Evolutionary conservation across 441 rosid genomes (phyloP), one percentile per base, ranked within the genome.

Genomic region (Euphorbia celastroides): DNA sequence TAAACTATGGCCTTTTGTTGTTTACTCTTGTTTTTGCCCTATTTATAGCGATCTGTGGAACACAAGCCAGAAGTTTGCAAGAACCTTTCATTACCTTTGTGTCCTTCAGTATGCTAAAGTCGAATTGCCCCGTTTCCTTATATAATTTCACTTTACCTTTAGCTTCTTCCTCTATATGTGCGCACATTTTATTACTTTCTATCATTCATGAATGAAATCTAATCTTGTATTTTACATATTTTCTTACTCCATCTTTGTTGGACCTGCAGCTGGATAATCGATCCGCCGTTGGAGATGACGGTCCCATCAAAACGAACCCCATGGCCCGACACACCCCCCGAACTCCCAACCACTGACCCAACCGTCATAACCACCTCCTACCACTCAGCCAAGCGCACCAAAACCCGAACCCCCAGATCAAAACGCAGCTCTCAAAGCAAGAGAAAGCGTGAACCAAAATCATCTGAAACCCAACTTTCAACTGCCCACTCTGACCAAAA

Each of bases 251-350:
- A 27, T 9, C 20, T 30, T 17, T 70, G 57, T 71, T 28, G 36
- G 63, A 64, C 38, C 5, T 78, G 54, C 90, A 94, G 97, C 69
- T 94, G 97, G 99, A 75, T 91, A n/a, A n/a, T n/a, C n/a, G n/a
- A n/a, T n/a, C n/a, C n/a, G n/a, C n/a, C n/a, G n/a, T n/a, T n/a
- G n/a, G n/a, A n/a, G n/a, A n/a, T n/a, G n/a, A n/a, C n/a, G n/a
- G n/a, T n/a, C n/a, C n/a, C n/a, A n/a, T n/a, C n/a, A n/a, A n/a
- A n/a, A n/a, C 88, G 77, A 41, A 86, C 96, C 10, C 96, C 94
- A 31, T 89, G 99, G 97, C 97, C 96, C 19, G 97, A n/a, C n/a
- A n/a, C n/a, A n/a, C n/a, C n/a, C n/a, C n/a, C n/a, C n/a, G 99
- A 93, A 84, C 93, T 90, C 71, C 88, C 87, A 12, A 71, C 82